Conservation (phyloP, 192 early-diverging fungal genomes). For the Entomortierella beljakovae region DNA sequence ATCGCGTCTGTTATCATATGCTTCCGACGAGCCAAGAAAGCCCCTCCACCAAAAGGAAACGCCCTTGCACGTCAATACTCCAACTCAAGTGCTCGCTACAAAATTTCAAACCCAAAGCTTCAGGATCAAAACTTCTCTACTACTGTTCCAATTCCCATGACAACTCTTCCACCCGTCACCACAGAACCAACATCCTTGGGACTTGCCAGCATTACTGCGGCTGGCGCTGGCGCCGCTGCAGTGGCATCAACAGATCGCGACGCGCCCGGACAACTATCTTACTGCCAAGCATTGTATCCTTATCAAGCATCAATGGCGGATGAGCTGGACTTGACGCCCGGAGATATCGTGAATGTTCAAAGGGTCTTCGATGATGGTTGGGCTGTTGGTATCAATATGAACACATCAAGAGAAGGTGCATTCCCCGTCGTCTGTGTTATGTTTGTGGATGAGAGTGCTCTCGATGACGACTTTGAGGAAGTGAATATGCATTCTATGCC, state of each 20-base stretch:
- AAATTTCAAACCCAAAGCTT: constrained; percentile 45
- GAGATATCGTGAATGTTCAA: constrained; percentile 78
- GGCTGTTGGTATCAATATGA: constrained; percentile 85
- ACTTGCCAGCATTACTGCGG: not conserved
- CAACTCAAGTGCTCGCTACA: constrained; percentile 39
- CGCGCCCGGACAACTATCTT: constrained; percentile 31
- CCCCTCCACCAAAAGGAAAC: constrained; percentile 2
- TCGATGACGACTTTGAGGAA: constrained; percentile 53
- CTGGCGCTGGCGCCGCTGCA: constrained; percentile 9
- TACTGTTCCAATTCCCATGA: constrained; percentile 41
- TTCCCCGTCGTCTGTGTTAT: constrained; percentile 88
- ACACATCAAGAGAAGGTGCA: constrained; percentile 76
- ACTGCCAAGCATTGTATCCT: constrained; percentile 57
- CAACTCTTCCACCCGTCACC: constrained; percentile 19
- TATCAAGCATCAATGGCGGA: constrained; percentile 79
- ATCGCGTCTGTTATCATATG: constrained; percentile 15
- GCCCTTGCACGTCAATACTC: constrained; percentile 26
- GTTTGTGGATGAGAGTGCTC: constrained; percentile 51
- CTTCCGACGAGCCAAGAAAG: constrained; percentile 11
- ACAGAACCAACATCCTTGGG: not conserved
- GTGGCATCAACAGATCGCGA: constrained; percentile 21
- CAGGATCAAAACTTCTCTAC: constrained; percentile 37
- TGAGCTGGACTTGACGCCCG: constrained; percentile 77
- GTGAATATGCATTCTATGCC: constrained; percentile 51
- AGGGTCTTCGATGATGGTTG: constrained; percentile 91